Conservation (phyloP, 768 basidiomycete species). For the Xerocomellus chrysenteron region DNA sequence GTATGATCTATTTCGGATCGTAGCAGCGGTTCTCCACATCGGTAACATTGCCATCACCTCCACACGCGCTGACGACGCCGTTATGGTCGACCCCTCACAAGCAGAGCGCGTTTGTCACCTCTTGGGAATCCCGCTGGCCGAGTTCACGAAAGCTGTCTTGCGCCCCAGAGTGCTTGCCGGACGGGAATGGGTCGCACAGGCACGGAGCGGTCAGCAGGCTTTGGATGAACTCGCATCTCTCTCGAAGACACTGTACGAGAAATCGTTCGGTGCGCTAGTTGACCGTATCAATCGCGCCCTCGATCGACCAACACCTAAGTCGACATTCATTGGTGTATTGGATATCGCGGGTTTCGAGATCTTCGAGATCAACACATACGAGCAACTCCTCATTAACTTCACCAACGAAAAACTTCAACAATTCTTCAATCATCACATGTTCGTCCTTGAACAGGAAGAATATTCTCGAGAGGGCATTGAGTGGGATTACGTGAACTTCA, state of each 20-base stretch:
- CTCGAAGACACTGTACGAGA: constrained; percentile 96
- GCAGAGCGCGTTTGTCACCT: constrained; percentile 89
- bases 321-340: constrained; percentile 95
- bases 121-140: constrained; percentile 81
- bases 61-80: constrained; percentile 74
- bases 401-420: constrained; percentile 99
- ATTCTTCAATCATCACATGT: constrained; percentile 99
- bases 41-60: constrained; percentile 87
- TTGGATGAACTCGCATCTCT: constrained; percentile 88
- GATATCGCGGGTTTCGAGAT: constrained; percentile 99
- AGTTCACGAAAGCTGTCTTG: constrained; percentile 86
- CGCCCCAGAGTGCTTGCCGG: constrained; percentile 92
- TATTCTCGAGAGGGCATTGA: constrained; percentile 95
- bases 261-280: constrained; percentile 90
- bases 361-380: constrained; percentile 90
- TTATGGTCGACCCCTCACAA: constrained; percentile 79
- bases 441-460: constrained; percentile 98
- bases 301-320: constrained; percentile 88
- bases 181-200: constrained; percentile 95
- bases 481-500: constrained; percentile 98
- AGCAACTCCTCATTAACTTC: constrained; percentile 97
- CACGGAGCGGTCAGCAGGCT: constrained; percentile 87
- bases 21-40: constrained; percentile 92
- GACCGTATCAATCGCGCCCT: constrained; percentile 94
- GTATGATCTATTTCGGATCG: constrained; percentile 88